Evolutionary conservation across 2,329 filamentous ascomycete species (phyloP).

Genomic region (Diaporthe ilicicola): DNA sequence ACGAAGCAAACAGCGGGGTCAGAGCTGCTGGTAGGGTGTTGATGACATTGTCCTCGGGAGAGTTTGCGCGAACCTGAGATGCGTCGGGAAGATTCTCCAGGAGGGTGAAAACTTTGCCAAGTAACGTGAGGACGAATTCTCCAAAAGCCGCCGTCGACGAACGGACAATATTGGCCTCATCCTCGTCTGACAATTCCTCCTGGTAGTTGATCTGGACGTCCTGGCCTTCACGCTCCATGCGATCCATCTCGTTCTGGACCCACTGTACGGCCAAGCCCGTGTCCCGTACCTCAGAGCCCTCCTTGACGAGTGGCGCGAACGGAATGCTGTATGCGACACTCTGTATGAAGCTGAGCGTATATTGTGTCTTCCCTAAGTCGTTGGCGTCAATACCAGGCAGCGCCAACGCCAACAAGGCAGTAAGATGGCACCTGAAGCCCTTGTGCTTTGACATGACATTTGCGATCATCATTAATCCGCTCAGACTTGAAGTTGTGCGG

Average conservation of each 20-base stretch:
- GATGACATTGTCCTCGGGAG: conserved; percentile 95
- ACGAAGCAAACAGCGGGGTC: conserved; percentile 85
- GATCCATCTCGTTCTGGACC: conserved; percentile 93
- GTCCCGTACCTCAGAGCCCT: conserved; percentile 73
- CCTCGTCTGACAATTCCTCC: conserved; percentile 81
- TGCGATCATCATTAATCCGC: conserved; percentile 90
- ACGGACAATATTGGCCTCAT: conserved; percentile 86
- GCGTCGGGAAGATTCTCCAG: conserved; percentile 95
- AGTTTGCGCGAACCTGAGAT: conserved; percentile 85
- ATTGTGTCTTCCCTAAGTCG: conserved; percentile 94
- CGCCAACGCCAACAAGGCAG: conserved; percentile 89
- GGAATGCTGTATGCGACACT: conserved; percentile 96
- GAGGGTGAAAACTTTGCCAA: conserved; percentile 94
- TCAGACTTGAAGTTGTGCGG: conserved; percentile 91
- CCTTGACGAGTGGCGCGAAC: conserved; percentile 81
- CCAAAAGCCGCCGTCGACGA: conserved; percentile 95
- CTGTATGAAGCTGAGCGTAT: conserved; percentile 94
- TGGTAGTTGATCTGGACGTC: conserved; percentile 87
- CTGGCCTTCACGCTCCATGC: conserved; percentile 88
- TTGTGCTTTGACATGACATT: conserved; percentile 92
- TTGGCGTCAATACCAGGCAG: conserved; percentile 97
- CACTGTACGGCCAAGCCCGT: conserved; percentile 86
- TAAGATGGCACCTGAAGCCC: conserved; percentile 96
- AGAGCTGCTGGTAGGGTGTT: conserved; percentile 93
- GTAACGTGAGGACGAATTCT: conserved; percentile 89